These are phyloP conservation scores for Termitomyces sp. DNA, from an alignment of 768 basidiomycete genomes.

Conservation along the genomic window DNA sequence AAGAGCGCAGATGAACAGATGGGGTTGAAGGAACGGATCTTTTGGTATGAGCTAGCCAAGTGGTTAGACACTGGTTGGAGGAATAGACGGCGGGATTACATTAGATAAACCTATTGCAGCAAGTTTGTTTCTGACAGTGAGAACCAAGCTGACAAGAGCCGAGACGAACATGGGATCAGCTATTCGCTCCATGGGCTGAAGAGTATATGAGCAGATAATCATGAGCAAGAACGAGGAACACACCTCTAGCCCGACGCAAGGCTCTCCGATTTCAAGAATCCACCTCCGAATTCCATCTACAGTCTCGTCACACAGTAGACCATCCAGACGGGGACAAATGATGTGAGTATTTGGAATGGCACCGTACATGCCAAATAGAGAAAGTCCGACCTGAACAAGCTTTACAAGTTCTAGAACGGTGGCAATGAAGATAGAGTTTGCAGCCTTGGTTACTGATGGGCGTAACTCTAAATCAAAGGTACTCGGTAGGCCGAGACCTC, in stretches of 20 bases:
- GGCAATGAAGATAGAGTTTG: conserved; percentile 46
- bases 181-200: conserved; percentile 65
- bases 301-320: conserved; percentile 75
- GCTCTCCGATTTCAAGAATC: conserved; percentile 63
- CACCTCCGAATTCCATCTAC: conserved; percentile 69
- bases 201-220: conserved; percentile 1
- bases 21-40: conserved; percentile 77
- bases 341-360: conserved; percentile 3
- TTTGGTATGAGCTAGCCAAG: conserved; percentile 45
- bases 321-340: conserved; percentile 40
- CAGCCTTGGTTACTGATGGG: conserved; percentile 22
- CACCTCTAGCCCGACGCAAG: conserved; percentile 61
- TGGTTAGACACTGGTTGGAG: background rate
- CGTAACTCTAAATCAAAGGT: conserved; percentile 1
- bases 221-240: conserved; percentile 5
- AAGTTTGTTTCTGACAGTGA: conserved; percentile 68
- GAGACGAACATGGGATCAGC: conserved; percentile 73
- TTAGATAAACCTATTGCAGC: conserved; percentile 47
- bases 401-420: conserved; percentile 77
- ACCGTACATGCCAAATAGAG: conserved; percentile 63
- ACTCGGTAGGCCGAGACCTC: conserved; percentile 18
- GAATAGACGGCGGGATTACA: conserved; percentile 20
- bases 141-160: conserved; percentile 65
- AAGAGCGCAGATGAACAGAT: conserved; percentile 51
- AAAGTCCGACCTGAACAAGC: conserved; percentile 67